These are phyloP conservation scores for Ambrosia artemisiifolia DNA, from an alignment of 129 eudicot genomes.

Conservation along the genomic window DNA sequence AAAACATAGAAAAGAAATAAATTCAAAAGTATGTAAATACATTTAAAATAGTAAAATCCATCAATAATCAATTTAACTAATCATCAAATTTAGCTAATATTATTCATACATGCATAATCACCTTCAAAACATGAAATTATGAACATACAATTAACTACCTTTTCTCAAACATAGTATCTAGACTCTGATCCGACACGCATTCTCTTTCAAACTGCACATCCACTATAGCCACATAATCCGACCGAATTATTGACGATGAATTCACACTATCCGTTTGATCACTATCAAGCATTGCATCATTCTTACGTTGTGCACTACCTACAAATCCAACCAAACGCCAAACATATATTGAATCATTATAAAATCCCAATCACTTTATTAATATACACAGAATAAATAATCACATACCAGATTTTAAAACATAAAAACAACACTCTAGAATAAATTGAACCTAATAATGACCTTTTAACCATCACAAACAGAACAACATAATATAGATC, in stretches of 20 bases:
- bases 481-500: not conserved
- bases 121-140: not conserved
- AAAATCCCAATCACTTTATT: not conserved
- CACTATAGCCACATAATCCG: conserved; percentile 45
- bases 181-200: conserved; percentile 54
- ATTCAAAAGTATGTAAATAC: not conserved
- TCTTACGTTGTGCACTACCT: conserved; percentile 77
- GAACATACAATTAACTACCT: conserved; percentile 47
- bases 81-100: not conserved
- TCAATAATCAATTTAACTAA: not conserved
- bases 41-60: not conserved
- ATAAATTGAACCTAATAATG: not conserved
- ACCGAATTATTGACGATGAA: conserved; percentile 63
- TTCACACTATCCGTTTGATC: conserved; percentile 79
- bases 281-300: conserved; percentile 74
- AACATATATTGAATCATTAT: not conserved
- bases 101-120: no score
- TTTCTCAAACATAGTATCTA: conserved; percentile 79
- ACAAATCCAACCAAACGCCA: conserved; percentile 16
- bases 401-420: not conserved
- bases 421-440: conserved; percentile 4
- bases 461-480: not conserved
- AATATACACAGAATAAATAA: not conserved
- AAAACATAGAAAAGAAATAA: not conserved
- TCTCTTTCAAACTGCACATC: conserved; percentile 61